Evolutionary conservation across 352 stramenopile genomes (phyloP).

Genomic region (Globisporangium recalcitrans): DNA sequence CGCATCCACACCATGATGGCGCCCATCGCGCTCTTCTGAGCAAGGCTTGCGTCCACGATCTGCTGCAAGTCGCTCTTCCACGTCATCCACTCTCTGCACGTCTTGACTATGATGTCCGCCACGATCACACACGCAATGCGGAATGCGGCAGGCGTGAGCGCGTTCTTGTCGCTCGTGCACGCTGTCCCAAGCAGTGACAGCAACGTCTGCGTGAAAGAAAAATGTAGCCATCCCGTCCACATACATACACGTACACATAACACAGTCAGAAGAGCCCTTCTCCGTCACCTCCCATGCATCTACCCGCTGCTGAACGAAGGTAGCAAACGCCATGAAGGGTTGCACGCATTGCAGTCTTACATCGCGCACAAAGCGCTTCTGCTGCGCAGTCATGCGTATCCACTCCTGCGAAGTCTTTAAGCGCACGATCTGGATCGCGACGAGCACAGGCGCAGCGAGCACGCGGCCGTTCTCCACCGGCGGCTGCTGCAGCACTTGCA

Average conservation of each 20-base stretch:
- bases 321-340: neutral
- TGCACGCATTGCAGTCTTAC: slow-evolving; percentile 19
- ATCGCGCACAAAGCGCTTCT: slow-evolving; percentile 37
- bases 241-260: slow-evolving; percentile 8
- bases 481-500: slow-evolving; percentile 47
- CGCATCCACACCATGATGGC: slow-evolving; percentile 27
- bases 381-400: slow-evolving; percentile 25
- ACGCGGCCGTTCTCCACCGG: slow-evolving; percentile 16
- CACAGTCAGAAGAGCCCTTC: neutral
- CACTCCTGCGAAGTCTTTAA: slow-evolving; percentile 60
- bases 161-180: slow-evolving; percentile 19
- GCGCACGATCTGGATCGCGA: slow-evolving; percentile 67
- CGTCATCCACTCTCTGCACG: slow-evolving; percentile 27
- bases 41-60: slow-evolving; percentile 35
- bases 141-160: slow-evolving; percentile 24
- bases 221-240: slow-evolving; percentile 12
- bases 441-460: slow-evolving; percentile 35
- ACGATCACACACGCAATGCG: slow-evolving; percentile 46
- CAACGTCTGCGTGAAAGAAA: slow-evolving; percentile 26
- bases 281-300: neutral
- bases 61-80: slow-evolving; percentile 49
- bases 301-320: neutral
- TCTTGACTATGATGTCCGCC: slow-evolving; percentile 47
- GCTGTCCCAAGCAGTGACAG: slow-evolving; percentile 34
- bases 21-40: slow-evolving; percentile 26